A percentile compares a stretch with the other conserved stretches of the same genome.
Evolutionary conservation across 306 rosid species (phyloP).

Genomic region (Lathyrus aphaca): DNA sequence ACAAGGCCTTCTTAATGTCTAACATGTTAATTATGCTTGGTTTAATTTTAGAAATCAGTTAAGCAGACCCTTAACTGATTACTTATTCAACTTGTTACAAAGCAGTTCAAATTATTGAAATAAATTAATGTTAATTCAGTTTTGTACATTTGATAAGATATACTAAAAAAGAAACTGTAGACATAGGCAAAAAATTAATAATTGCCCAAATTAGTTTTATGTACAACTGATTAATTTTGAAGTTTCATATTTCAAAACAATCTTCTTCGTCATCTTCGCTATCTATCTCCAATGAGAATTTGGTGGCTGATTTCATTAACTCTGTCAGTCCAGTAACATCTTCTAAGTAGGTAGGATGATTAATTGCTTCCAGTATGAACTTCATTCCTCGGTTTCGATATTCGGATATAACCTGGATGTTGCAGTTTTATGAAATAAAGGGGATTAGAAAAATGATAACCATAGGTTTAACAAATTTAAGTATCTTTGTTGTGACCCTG

Average conservation of each 20-base stretch:
- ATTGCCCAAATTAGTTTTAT: constrained; percentile 39
- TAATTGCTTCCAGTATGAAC: constrained; percentile 80
- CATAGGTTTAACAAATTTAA: constrained; percentile 12
- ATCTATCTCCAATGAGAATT: constrained; percentile 56
- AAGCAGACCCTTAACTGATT: not conserved
- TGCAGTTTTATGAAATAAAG: constrained; percentile 21
- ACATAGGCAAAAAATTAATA: constrained; percentile 10
- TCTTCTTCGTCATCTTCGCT: constrained; percentile 59
- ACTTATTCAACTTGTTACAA: not conserved
- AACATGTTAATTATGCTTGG: not conserved
- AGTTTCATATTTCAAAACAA: constrained; percentile 60
- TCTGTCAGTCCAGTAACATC: constrained; percentile 95
- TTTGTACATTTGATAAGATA: constrained; percentile 48
- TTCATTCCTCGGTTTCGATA: constrained; percentile 73
- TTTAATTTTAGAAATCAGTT: not conserved
- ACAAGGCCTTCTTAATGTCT: not conserved
- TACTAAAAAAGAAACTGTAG: constrained; percentile 5
- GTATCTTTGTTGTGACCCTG: not conserved
- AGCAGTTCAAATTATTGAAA: constrained; percentile 2
- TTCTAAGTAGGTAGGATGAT: constrained; percentile 91
- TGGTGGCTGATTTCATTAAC: constrained; percentile 82
- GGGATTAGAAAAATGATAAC: constrained; percentile 23
- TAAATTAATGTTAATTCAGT: constrained; percentile 9
- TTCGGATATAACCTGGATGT: constrained; percentile 78
- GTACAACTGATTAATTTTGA: constrained; percentile 38